phyloP scores from a whole-genome alignment of 345 rosid genomes.

The Angophora floribunda region DNA sequence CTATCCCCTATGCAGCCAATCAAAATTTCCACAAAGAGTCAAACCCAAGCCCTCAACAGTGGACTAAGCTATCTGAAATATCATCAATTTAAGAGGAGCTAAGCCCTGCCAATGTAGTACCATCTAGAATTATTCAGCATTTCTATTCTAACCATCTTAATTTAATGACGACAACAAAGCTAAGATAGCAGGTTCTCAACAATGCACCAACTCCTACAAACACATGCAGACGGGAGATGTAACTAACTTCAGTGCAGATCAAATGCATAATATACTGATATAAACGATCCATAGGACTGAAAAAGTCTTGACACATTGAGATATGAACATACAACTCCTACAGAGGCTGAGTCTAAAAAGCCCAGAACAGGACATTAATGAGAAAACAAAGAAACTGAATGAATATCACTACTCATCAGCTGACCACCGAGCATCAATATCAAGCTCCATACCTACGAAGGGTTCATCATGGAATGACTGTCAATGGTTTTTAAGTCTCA shows the following conservation, averaged over 20 bases:
- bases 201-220: neutral
- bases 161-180: neutral
- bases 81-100: neutral
- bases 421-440: neutral
- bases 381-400: neutral
- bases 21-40: neutral
- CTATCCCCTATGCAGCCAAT: neutral
- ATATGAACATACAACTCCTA: neutral
- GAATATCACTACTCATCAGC: neutral
- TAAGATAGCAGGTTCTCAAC: neutral
- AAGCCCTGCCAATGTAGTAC: neutral
- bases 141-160: neutral
- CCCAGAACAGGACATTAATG: neutral
- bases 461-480: neutral
- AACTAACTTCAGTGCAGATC: neutral
- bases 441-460: neutral
- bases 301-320: neutral
- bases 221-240: neutral
- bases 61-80: neutral
- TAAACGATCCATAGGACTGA: neutral
- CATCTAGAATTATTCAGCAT: neutral
- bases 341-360: neutral
- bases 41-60: neutral
- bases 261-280: neutral
- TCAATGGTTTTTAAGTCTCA: neutral